Evolutionary conservation across 352 stramenopile genomes (phyloP).

Genomic region (Pythium aquatile): DNA sequence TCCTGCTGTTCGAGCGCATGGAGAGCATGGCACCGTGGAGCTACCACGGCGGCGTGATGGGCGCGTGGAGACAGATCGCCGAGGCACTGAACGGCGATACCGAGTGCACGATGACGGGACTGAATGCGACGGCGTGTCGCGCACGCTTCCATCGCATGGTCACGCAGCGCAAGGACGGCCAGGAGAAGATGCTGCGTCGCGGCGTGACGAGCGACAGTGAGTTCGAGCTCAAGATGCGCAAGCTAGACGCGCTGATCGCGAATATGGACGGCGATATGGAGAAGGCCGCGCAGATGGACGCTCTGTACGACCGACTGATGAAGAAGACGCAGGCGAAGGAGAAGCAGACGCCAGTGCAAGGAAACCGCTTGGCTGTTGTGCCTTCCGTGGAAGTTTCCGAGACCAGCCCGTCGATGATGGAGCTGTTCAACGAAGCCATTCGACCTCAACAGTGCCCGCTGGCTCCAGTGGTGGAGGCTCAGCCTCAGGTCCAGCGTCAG

Average conservation of each 20-base stretch:
- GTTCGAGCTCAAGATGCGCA: conserved; percentile 14
- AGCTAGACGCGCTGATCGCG: conserved; percentile 21
- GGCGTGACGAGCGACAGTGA: conserved; percentile 1
- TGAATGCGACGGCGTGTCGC: conserved; percentile 6
- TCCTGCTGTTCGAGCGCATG: conserved; percentile 20
- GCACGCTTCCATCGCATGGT: conserved; percentile 24
- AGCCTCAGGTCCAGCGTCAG: background rate
- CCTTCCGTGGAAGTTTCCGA: too few species aligned
- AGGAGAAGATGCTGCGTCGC: conserved; percentile 21
- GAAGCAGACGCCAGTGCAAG: background rate
- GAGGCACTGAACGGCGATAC: conserved; percentile 18
- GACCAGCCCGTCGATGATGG: background rate
- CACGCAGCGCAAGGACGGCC: conserved; percentile 18
- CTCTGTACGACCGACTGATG: conserved; percentile 8
- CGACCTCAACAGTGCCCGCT: background rate
- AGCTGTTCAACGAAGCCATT: background rate
- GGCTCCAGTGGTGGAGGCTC: background rate
- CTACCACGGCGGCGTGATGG: conserved; percentile 18
- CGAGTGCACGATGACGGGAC: conserved; percentile 2
- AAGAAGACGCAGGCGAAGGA: conserved; percentile 5
- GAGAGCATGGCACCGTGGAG: conserved; percentile 18
- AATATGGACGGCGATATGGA: conserved; percentile 17
- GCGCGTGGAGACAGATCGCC: conserved; percentile 21
- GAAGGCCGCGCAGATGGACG: conserved; percentile 8
- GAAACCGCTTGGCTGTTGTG: background rate